Base-by-base conservation (phyloP, 495 filamentous ascomycete species). In the Aspergillus mulundensis region DNA sequence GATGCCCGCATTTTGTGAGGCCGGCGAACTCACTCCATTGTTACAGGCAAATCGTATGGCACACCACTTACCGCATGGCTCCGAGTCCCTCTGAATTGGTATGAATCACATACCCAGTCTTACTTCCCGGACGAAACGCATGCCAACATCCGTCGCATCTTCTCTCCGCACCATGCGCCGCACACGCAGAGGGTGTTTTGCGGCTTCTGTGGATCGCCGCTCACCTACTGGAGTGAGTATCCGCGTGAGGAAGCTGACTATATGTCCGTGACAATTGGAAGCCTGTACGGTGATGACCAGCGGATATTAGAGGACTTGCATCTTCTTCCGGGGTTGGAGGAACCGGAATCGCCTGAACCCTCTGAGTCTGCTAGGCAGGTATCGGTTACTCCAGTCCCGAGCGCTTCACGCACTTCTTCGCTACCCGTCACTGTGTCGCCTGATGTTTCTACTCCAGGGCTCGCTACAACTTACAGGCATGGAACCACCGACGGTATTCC, bases 121-220 rank as follows among this genome's bases (percentile, higher is more conserved):
- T 86, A 84, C 69, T 89, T 84, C 65, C 80, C 84, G 5, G 90
- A 95, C 68, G 91, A 95, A 69, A 86, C 87, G 10, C 85, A 83
- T 59, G 56, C 69, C 19, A 79, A 74, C 45, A 95, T 96, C 69
- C 86, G 84, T 34, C 81, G 87, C 19, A 78, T 77, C 25, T 94
- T 89, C 72, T 82, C 81, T 3, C 80, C 86, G 5, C 77, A 72
- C 25, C 66, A 80, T 66, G 81, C 83, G 15, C 77, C 78, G 16
- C 70, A 81, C 58, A 70, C 81, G 0, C 81, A 84, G 66, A 86
- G 89, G 44, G 82, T 88, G 50, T 96, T 96, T 70, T 96, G 91
- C 69, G 91, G 91, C 0, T 92, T 88, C 73, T 95, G 91, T 66
- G 91, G 91, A 18, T 93, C 89, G 1, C 85, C 85, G 5, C 73